Conservation (phyloP, 495 filamentous ascomycete genomes). For the Penicillium nucicola region DNA sequence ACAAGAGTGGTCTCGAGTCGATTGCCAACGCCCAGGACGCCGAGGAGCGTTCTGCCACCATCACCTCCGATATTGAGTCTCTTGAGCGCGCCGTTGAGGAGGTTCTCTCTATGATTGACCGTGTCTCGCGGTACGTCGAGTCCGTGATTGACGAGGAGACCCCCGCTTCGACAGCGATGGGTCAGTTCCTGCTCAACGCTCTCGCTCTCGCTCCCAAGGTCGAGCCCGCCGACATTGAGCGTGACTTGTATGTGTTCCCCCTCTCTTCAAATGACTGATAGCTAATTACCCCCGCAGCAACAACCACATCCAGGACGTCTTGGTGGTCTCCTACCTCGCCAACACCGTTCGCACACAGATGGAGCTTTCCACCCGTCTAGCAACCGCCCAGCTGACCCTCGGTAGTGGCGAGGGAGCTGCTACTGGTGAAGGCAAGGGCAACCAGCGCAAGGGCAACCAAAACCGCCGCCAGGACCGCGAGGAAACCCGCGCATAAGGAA, state of each 20-base stretch:
- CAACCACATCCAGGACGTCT: conserved; percentile 97
- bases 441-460: conserved; percentile 42
- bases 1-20: conserved; percentile 86
- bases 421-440: conserved; percentile 36
- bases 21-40: conserved; percentile 76
- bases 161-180: conserved; percentile 74
- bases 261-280: conserved; percentile 19
- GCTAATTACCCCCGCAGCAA: conserved; percentile 55
- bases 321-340: conserved; percentile 93
- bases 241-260: conserved; percentile 70
- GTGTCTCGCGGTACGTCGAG: conserved; percentile 84
- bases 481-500: conserved; percentile 41
- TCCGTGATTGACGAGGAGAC: conserved; percentile 72
- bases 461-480: conserved; percentile 46
- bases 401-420: conserved; percentile 48
- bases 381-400: conserved; percentile 74
- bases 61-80: conserved; percentile 83
- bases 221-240: conserved; percentile 79
- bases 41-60: conserved; percentile 65
- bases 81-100: conserved; percentile 81
- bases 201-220: conserved; percentile 93
- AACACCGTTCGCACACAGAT: conserved; percentile 99
- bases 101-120: conserved; percentile 80
- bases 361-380: conserved; percentile 89
- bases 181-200: conserved; percentile 90